Conservation (phyloP, 2,329 filamentous ascomycete genomes). For the Xylaria sp. region DNA sequence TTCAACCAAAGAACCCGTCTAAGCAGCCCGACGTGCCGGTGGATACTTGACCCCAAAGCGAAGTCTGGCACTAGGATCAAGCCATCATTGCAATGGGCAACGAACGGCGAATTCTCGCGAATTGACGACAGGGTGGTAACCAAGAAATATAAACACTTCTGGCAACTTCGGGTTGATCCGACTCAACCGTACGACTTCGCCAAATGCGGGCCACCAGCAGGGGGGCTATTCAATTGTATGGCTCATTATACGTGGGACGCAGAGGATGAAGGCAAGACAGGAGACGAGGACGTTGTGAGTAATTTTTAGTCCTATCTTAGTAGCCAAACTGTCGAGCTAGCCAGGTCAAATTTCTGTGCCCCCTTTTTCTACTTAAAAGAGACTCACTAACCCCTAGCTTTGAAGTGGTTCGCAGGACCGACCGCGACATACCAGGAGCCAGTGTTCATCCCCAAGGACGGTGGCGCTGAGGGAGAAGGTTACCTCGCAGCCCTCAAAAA, state of each 20-base stretch:
- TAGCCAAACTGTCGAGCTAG: no score
- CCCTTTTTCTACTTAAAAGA: neutral
- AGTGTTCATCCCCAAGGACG: constrained; percentile 60
- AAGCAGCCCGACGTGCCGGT: constrained; percentile 55
- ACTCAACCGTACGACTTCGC: constrained; percentile 57
- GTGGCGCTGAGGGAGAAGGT: constrained; percentile 59
- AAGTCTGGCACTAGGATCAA: constrained; percentile 53
- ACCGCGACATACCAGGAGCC: constrained; percentile 64
- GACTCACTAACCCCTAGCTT: neutral
- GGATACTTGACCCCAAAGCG: constrained; percentile 54
- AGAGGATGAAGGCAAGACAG: constrained; percentile 41
- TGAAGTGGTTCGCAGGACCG: constrained; percentile 56
- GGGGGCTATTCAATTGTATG: constrained; percentile 59
- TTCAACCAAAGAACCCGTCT: constrained; percentile 50
- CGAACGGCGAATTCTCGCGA: constrained; percentile 61
- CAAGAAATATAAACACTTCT: constrained; percentile 59
- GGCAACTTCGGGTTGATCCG: constrained; percentile 55
- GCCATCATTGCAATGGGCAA: constrained; percentile 53
- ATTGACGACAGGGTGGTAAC: constrained; percentile 61
- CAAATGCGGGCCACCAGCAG: constrained; percentile 56
- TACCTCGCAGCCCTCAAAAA: constrained; percentile 61
- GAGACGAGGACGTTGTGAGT: constrained; percentile 51
- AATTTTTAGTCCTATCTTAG: neutral
- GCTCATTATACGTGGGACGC: constrained; percentile 57
- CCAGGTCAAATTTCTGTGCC: no score